Conservation (phyloP, 1,284 basidiomycete species). For the Pseudozyma sp. region DNA sequence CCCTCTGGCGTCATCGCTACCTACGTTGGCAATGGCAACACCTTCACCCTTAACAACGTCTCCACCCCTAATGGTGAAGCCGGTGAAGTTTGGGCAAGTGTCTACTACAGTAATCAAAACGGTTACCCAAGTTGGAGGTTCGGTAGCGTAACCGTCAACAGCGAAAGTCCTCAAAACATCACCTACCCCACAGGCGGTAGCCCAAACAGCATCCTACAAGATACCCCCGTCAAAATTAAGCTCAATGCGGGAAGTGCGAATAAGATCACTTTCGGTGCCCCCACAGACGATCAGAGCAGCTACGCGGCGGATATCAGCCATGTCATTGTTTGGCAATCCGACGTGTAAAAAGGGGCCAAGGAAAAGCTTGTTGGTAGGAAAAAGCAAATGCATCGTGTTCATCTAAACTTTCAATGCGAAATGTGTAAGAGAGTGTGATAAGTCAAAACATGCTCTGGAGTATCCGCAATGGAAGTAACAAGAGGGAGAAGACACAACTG, state of each 20-base stretch:
- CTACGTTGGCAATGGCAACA: constrained; percentile 22
- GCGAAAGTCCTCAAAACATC: neutral
- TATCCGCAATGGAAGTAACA: no score
- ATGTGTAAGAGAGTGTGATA: no score
- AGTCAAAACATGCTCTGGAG: no score
- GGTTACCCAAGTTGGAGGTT: constrained; percentile 21
- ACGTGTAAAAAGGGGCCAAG: constrained; percentile 5
- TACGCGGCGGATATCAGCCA: constrained; percentile 35
- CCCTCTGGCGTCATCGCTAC: constrained; percentile 21
- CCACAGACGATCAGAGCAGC: neutral
- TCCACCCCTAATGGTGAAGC: constrained; percentile 14
- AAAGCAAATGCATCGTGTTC: no score
- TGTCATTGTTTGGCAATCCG: constrained; percentile 33
- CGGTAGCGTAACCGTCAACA: constrained; percentile 9
- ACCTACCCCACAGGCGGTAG: constrained; percentile 32
- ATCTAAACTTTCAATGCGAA: no score
- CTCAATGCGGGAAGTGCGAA: constrained; percentile 16
- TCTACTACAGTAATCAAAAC: constrained; percentile 27
- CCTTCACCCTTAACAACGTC: constrained; percentile 20
- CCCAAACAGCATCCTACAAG: constrained; percentile 11
- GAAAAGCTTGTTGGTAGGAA: no score
- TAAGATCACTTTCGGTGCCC: constrained; percentile 20
- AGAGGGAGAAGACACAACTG: no score
- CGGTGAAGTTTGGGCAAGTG: constrained; percentile 24
- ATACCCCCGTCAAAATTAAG: constrained; percentile 26